Base-by-base conservation (phyloP, 192 early-diverging fungal genomes). In the Coemansia sp. region DNA sequence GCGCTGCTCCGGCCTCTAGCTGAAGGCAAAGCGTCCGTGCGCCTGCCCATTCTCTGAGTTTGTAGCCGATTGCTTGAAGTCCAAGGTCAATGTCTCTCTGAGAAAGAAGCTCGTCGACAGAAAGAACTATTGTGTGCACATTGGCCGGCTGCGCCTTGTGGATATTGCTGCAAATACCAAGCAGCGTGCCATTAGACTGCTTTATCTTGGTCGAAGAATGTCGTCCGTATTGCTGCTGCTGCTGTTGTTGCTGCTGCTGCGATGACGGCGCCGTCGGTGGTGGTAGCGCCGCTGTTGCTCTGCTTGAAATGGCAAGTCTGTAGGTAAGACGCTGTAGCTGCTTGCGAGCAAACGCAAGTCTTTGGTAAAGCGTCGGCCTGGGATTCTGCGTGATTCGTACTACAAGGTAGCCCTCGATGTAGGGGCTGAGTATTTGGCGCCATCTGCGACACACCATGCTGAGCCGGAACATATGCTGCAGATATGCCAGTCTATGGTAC, bases 41-140 rank as follows among this genome's bases (percentile, higher is more conserved):
- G 11, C 47, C 16, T 4, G 54, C 34, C 71, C 71, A 72, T 56
- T 61, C 49, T 35, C 62, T 49, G 24, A 52, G 27, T 16, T 36
- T 28, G 25, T 54, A 62, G 7, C 65, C 60, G 30, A 55, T 55
- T 23, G 58, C 60, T 6, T 27, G 30, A 10, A 72, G 36, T 3
- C 56, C 66, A 4, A 55, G 34, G 24, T 59, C 56, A 6, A 63
- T 62, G 16, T 67, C 47, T 19, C 35, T 36, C 50, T 62, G 45
- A 30, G 42, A 34, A 49, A 72, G 51, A 1, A 57, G 55, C 16
- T 50, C 71, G 39, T 67, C 56, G 0, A 72, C 51, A 1, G 61
- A 57, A 30, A 72, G 18, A 10, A 72, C 61, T n/a, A 72, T 63
- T 0, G 71, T 67, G n/a, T 63, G 60, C 27, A 60, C 71, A 3